Base-by-base conservation (phyloP, 2,329 filamentous ascomycete species). In the Fusarium phyllophilum region DNA sequence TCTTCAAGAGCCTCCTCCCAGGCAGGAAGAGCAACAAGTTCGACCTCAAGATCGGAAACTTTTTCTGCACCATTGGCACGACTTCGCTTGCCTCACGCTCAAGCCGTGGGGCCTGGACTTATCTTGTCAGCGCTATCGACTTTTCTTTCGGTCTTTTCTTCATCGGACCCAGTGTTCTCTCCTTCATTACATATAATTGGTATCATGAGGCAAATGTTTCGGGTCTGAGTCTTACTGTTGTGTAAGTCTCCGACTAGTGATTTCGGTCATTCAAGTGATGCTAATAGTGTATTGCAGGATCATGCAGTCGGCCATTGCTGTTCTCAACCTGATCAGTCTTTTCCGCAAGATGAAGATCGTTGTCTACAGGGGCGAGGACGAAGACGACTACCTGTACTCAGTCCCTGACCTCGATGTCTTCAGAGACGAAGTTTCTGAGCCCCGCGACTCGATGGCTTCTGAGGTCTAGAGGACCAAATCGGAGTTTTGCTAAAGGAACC, bases 31-130 rank as follows among this genome's bases (percentile, higher is more conserved):
- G 29, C n/a, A 49, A 67, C 56, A 72, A 72, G 38, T 74, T 78
- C 51, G 74, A 78, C 36, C 46, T 78, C 36, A 71, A 59, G n/a
- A 49, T 78, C n/a, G 77, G 75, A 11, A 66, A 55, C 45, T 76
- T 77, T 13, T 68, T 73, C 17, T 78, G 72, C 29, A 70, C 67
- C 18, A 68, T 67, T 24, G 77, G 72, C 12, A 70, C 59, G 39
- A 60, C 61, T 15, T 56, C 51, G 2, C 31, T 39, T 15, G 31
- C 29, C 4, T 68, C 42, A 14, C 34, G 14, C 13, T 3, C 51
- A 45, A 41, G 31, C 29, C 20, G 34, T 33, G 52, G 51, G 34
- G 34, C 39, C 26, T 41, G 58, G 38, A 66, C 61, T 9, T 78
- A 66, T 33, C 38, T 75, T 13, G 13, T 65, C 36, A 77, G 66